These are phyloP conservation scores for Exophiala xenobiotica DNA, from an alignment of 2,329 filamentous ascomycete genomes.

Conservation along the genomic window DNA sequence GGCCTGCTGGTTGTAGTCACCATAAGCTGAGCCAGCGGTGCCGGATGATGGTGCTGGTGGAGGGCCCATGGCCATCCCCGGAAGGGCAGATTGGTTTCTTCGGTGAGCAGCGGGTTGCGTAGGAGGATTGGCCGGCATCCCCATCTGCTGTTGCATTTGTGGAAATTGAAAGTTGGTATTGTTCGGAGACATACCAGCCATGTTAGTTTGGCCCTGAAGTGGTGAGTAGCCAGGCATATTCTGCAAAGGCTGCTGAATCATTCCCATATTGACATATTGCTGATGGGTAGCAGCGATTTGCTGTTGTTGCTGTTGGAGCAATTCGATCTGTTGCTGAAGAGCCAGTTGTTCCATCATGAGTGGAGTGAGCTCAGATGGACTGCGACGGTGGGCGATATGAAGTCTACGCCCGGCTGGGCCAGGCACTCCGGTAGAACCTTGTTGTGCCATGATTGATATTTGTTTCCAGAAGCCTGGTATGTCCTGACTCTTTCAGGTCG, in stretches of 20 bases:
- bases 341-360: conserved; percentile 98
- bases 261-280: conserved; percentile 96
- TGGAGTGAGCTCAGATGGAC: conserved; percentile 94
- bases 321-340: conserved; percentile 96
- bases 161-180: conserved; percentile 79
- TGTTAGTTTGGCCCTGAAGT: conserved; percentile 66
- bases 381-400: conserved; percentile 95
- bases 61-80: conserved; percentile 86
- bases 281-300: conserved; percentile 95
- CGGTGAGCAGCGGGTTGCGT: conserved; percentile 83
- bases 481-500: conserved; percentile 11
- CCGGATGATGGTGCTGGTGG: conserved; percentile 89
- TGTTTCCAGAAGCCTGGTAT: conserved; percentile 7
- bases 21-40: conserved; percentile 74
- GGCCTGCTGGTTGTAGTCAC: conserved; percentile 70
- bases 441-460: conserved; percentile 60
- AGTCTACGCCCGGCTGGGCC: conserved; percentile 84
- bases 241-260: conserved; percentile 81
- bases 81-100: conserved; percentile 95
- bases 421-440: conserved; percentile 55
- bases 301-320: conserved; percentile 95
- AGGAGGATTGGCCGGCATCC: conserved; percentile 71
- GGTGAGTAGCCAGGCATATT: conserved; percentile 71
- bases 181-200: conserved; percentile 75
- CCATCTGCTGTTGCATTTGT: conserved; percentile 64